These are phyloP conservation scores for Auriscalpium orientale DNA, from an alignment of 768 basidiomycete species.

Conservation along the genomic window DNA sequence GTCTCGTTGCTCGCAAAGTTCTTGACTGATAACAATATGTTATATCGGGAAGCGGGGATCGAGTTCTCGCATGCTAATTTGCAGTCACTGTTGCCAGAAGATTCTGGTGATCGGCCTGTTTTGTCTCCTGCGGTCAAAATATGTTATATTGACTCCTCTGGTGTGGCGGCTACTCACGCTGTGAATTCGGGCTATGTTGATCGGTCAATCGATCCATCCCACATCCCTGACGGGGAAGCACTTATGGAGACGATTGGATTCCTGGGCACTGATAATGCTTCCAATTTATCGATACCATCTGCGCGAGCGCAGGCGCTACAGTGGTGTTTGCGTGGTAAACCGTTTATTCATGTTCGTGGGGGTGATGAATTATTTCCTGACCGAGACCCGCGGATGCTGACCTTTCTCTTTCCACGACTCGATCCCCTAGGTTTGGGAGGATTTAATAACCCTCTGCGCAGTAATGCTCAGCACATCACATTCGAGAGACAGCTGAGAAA, in stretches of 20 bases:
- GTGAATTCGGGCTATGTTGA: background rate
- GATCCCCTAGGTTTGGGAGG: background rate
- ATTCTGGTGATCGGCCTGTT: background rate
- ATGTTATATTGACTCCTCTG: background rate
- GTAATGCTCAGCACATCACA: background rate
- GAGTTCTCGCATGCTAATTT: background rate
- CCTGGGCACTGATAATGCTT: too few species aligned
- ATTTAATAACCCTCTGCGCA: background rate
- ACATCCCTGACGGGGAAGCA: background rate
- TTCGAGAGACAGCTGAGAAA: background rate
- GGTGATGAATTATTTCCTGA: background rate
- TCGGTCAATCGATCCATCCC: too few species aligned
- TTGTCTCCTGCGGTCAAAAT: background rate
- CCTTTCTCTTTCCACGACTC: background rate
- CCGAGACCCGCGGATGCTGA: background rate
- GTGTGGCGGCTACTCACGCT: background rate
- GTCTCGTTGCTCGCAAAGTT: background rate
- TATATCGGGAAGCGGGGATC: background rate
- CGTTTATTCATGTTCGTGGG: background rate
- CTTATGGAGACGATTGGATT: background rate
- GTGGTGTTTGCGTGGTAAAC: background rate
- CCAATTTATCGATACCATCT: background rate
- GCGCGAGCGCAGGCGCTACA: background rate
- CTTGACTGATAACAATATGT: background rate
- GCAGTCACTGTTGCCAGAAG: background rate